Evolutionary conservation across 176 grass and related monocot genomes (phyloP).

Genomic region (Carex myosuroides): DNA sequence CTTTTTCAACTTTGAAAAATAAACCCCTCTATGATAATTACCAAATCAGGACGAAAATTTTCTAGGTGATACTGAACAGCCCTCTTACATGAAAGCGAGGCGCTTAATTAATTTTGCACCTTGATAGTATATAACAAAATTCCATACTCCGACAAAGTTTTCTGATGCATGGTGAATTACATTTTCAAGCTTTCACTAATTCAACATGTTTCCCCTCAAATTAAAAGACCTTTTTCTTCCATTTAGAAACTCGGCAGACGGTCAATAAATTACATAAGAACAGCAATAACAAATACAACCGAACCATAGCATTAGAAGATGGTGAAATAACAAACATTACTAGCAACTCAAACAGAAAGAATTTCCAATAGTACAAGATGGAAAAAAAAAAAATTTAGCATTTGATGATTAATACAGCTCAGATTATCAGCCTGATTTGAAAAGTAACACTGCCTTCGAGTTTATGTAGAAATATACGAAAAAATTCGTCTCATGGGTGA

Average conservation of each 20-base stretch:
- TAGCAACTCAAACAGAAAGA: neutral
- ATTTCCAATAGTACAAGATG: neutral
- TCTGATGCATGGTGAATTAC: neutral
- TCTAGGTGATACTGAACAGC: too few relatives aligned
- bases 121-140: neutral
- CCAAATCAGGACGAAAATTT: too few relatives aligned
- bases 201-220: neutral
- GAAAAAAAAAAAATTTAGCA: neutral
- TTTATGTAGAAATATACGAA: conserved; percentile 84
- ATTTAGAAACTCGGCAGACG: neutral
- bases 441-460: conserved; percentile 72
- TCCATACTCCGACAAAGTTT: neutral
- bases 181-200: neutral
- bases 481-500: conserved; percentile 76
- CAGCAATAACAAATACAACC: conserved; percentile 17
- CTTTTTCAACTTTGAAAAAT: too few relatives aligned
- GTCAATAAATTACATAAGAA: neutral
- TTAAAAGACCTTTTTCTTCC: neutral
- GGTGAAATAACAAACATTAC: neutral
- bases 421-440: conserved; percentile 67
- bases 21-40: too few relatives aligned
- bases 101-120: neutral
- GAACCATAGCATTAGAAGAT: neutral
- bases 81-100: neutral
- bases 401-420: neutral